Conservation (phyloP, 2,329 filamentous ascomycete species). For the Rhynchosporium secalis region DNA sequence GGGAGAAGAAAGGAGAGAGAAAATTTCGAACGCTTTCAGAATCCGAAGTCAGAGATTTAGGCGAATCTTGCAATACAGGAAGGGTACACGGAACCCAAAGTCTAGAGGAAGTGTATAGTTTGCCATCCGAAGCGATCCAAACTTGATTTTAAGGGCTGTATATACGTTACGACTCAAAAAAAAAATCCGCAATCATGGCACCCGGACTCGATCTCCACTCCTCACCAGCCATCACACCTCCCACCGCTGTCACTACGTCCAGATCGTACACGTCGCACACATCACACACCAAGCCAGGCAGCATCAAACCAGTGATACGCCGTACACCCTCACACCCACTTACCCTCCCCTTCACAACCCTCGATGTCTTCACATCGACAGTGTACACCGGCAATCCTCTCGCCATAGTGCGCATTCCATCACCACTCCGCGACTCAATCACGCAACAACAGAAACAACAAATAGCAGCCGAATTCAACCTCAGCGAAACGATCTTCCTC, state of each 20-base stretch:
- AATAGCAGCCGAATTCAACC: conserved; percentile 63
- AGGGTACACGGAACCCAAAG: background rate
- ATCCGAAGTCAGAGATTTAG: background rate
- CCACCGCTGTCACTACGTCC: background rate
- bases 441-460: conserved; percentile 55
- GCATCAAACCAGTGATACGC: background rate
- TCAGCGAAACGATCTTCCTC: conserved; percentile 64
- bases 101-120: background rate
- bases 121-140: background rate
- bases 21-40: background rate
- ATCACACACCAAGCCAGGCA: background rate
- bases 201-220: background rate
- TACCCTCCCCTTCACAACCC: conserved; percentile 47
- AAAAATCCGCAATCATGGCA: background rate
- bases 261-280: background rate
- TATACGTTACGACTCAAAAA: too few relatives aligned
- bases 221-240: background rate
- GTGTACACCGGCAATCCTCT: conserved; percentile 60
- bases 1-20: background rate
- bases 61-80: background rate
- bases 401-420: conserved; percentile 56
- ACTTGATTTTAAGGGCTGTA: background rate
- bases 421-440: conserved; percentile 42
- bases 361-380: conserved; percentile 58
- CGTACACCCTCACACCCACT: background rate